phyloP scores from a whole-genome alignment of 2,329 filamentous ascomycete species.

The Cladosporium sp. region DNA sequence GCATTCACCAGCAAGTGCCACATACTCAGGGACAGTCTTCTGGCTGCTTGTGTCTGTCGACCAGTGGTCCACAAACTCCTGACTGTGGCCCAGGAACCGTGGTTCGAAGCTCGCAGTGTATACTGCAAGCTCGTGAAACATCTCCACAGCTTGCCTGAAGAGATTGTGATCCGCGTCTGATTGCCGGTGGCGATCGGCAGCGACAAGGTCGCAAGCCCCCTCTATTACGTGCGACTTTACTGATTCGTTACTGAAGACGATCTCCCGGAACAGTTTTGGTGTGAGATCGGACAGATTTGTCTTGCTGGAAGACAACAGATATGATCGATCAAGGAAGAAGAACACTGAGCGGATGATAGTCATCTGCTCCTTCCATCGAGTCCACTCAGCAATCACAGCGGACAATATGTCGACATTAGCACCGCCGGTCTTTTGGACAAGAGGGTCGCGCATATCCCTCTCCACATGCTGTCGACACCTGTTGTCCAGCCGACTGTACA shows the following conservation, averaged over 20 bases:
- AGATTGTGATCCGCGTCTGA: conserved; percentile 52
- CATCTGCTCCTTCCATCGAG: conserved; percentile 69
- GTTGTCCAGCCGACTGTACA: conserved; percentile 61
- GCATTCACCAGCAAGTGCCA: conserved; percentile 61
- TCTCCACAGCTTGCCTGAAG: conserved; percentile 69
- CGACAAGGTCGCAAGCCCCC: conserved; percentile 71
- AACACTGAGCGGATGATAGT: conserved; percentile 81
- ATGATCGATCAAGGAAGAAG: conserved; percentile 88
- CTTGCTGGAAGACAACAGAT: conserved; percentile 67
- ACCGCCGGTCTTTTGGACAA: conserved; percentile 51
- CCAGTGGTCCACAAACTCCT: conserved; percentile 62
- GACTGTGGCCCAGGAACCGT: conserved; percentile 61
- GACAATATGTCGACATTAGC: conserved; percentile 60
- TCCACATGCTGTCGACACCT: conserved; percentile 60
- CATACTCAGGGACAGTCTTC: conserved; percentile 65
- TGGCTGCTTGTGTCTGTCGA: conserved; percentile 58
- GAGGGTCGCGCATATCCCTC: conserved; percentile 49
- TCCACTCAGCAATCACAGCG: conserved; percentile 60
- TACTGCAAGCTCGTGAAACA: conserved; percentile 78
- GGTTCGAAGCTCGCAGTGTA: conserved; percentile 79
- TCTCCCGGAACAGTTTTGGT: conserved; percentile 64
- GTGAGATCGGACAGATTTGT: conserved; percentile 75
- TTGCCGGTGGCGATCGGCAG: conserved; percentile 58
- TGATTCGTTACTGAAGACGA: conserved; percentile 48
- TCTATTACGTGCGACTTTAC: conserved; percentile 52